Evolutionary conservation across 2,329 filamentous ascomycete genomes (phyloP).

Genomic region (Aspergillus fischeri): DNA sequence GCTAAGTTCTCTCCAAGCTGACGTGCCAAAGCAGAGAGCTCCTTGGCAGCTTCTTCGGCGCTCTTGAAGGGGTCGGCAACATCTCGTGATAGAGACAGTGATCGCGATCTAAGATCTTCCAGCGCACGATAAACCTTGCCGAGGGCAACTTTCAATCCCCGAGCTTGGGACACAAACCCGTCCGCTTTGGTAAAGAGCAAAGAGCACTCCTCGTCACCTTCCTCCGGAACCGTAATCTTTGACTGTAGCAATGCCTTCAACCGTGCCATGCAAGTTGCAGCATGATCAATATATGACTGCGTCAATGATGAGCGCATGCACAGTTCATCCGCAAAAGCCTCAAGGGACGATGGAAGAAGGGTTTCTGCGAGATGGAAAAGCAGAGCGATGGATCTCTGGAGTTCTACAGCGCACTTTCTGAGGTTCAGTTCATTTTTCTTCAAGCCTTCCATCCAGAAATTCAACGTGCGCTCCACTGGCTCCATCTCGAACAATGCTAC

Average conservation of each 20-base stretch:
- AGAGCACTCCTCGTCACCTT: slow-evolving; percentile 66
- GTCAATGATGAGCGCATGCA: slow-evolving; percentile 72
- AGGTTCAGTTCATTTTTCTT: slow-evolving; percentile 82
- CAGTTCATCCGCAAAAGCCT: slow-evolving; percentile 72
- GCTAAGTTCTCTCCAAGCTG: slow-evolving; percentile 65
- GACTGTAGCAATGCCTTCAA: slow-evolving; percentile 64
- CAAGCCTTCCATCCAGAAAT: slow-evolving; percentile 80
- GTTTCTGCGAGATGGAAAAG: slow-evolving; percentile 83
- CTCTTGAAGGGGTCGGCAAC: slow-evolving; percentile 66
- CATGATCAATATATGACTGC: slow-evolving; percentile 77
- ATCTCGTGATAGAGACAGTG: slow-evolving; percentile 66
- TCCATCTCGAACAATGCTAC: slow-evolving; percentile 82
- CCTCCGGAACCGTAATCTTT: slow-evolving; percentile 53
- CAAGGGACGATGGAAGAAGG: slow-evolving; percentile 65
- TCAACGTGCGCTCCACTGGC: slow-evolving; percentile 83
- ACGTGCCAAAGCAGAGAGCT: slow-evolving; percentile 63
- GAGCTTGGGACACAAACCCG: slow-evolving; percentile 66
- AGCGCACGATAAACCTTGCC: slow-evolving; percentile 73
- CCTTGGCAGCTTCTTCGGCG: slow-evolving; percentile 61
- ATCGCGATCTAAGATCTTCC: slow-evolving; percentile 71
- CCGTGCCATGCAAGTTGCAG: slow-evolving; percentile 63
- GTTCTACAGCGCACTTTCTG: slow-evolving; percentile 72
- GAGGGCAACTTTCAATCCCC: slow-evolving; percentile 78
- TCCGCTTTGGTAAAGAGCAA: slow-evolving; percentile 70
- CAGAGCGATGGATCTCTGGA: slow-evolving; percentile 79